These are phyloP conservation scores for Arctium lappa DNA, from an alignment of 129 eudicot species.

Conservation along the genomic window DNA sequence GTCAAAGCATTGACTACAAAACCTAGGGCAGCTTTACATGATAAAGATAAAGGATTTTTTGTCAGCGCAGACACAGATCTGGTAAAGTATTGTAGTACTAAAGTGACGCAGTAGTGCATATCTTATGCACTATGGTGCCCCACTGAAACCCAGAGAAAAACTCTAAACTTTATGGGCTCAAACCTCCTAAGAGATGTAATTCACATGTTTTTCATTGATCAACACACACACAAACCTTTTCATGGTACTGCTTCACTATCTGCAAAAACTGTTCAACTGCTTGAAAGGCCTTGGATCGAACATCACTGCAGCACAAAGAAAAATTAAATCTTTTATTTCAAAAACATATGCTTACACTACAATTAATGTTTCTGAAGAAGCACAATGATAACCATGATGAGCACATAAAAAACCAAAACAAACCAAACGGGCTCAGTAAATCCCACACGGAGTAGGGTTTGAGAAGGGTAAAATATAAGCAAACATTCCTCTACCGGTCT, in stretches of 20 bases:
- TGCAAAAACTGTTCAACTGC: conserved; percentile 93
- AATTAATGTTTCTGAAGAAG: not conserved
- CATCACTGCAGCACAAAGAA: conserved; percentile 57
- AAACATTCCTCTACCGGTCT: not conserved
- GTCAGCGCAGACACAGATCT: no score
- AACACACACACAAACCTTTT: conserved; percentile 51
- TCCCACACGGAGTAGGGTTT: not conserved
- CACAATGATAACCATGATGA: not conserved
- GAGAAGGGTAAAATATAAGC: not conserved
- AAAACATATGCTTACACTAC: not conserved
- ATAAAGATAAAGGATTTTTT: no score
- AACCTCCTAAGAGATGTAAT: not conserved
- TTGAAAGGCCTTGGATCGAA: conserved; percentile 90
- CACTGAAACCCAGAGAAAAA: not conserved
- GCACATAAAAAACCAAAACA: not conserved
- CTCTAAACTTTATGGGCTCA: not conserved
- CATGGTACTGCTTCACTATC: conserved; percentile 74
- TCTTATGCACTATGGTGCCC: not conserved
- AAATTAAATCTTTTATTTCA: not conserved
- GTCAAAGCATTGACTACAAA: no score
- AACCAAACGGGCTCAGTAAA: not conserved
- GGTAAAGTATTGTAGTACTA: no score
- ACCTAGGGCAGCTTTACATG: no score
- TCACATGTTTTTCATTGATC: not conserved
- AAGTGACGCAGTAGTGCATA: no score